A percentile compares a stretch with the other conserved stretches of the same genome.
These are phyloP conservation scores for Thermochaetoides thermophila DNA, from an alignment of 495 filamentous ascomycete species.

Conservation along the genomic window DNA sequence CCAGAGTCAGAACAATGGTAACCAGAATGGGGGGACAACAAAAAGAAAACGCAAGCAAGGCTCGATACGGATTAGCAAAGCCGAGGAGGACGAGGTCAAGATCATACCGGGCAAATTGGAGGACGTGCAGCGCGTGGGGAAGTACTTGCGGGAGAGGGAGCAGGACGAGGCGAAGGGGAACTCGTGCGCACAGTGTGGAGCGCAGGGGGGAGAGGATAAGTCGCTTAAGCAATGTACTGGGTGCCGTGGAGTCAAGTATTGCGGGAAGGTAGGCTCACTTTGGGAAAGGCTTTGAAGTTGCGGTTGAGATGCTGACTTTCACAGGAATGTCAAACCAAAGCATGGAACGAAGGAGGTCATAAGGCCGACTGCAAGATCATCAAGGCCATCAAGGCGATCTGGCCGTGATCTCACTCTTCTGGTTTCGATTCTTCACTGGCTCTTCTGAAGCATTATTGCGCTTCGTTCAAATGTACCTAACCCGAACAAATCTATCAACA, in stretches of 20 bases:
- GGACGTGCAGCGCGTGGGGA: conserved; percentile 18
- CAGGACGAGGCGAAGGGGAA: neutral
- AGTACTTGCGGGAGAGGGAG: conserved; percentile 8
- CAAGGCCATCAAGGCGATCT: conserved; percentile 24
- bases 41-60: conserved; percentile 22
- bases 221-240: conserved; percentile 26
- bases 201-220: conserved; percentile 4
- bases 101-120: conserved; percentile 18
- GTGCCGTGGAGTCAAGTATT: conserved; percentile 27
- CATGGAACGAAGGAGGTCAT: conserved; percentile 27
- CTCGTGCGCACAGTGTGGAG: conserved; percentile 13
- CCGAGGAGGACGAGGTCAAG: conserved; percentile 9
- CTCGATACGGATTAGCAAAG: conserved; percentile 18
- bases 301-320: neutral
- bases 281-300: neutral
- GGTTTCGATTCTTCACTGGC: too few relatives aligned
- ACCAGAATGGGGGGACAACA: too few relatives aligned
- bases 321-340: conserved; percentile 27
- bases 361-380: conserved; percentile 29
- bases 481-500: too few relatives aligned
- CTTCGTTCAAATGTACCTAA: too few relatives aligned
- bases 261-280: conserved; percentile 22
- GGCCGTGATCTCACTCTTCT: too few relatives aligned
- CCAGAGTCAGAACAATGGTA: too few relatives aligned
- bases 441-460: too few relatives aligned